A percentile compares a stretch with the other conserved stretches of the same genome.
Conservation (phyloP, 2,329 filamentous ascomycete species). For the Boeremia lycopersici region DNA sequence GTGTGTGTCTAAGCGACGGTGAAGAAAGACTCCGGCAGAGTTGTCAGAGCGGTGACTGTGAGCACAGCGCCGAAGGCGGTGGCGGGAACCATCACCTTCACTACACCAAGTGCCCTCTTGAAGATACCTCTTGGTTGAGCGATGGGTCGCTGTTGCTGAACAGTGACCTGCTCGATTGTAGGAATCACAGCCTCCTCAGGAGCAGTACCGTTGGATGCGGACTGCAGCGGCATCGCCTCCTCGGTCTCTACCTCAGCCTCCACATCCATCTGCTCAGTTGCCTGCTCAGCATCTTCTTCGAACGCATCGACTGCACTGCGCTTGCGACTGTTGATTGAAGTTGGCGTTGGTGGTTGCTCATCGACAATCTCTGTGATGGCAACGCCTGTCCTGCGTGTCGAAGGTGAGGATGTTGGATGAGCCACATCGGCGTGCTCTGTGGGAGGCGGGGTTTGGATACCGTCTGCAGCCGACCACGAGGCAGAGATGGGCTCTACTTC, state of each 20-base stretch:
- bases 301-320: conserved; percentile 37
- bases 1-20: conserved; percentile 4
- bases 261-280: background rate
- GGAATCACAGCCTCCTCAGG: background rate
- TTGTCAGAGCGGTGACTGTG: conserved; percentile 28
- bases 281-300: background rate
- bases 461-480: conserved; percentile 5
- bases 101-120: conserved; percentile 18
- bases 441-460: conserved; percentile 29
- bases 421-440: conserved; percentile 15
- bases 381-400: conserved; percentile 33
- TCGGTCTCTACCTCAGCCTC: conserved; percentile 26
- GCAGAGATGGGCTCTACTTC: background rate
- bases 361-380: conserved; percentile 35
- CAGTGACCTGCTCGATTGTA: background rate
- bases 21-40: conserved; percentile 32
- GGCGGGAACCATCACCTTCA: conserved; percentile 21
- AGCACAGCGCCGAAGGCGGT: conserved; percentile 22
- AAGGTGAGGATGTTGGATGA: conserved; percentile 18
- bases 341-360: conserved; percentile 38
- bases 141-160: conserved; percentile 3
- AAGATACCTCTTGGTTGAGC: conserved; percentile 25
- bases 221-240: background rate
- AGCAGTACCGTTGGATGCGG: background rate
- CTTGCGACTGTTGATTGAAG: conserved; percentile 36